A percentile compares a stretch with the other conserved stretches of the same genome.
Conservation (phyloP, 1,139 yeast species). For the Magnusiomyces suaveolens region DNA sequence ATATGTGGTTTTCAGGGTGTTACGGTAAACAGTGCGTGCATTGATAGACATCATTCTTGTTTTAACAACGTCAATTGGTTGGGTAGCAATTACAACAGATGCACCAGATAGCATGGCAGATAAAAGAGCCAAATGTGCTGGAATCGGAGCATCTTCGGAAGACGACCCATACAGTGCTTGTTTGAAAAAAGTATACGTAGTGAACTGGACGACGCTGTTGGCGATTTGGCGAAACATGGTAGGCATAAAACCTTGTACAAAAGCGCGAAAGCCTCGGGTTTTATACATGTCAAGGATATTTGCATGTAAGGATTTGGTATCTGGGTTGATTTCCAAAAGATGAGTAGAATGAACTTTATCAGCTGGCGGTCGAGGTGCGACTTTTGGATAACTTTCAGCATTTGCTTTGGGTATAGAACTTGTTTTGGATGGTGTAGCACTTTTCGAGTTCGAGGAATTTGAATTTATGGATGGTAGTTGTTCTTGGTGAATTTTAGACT, state of each 20-base stretch:
- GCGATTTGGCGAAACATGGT: slow-evolving; percentile 72
- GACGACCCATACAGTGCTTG: slow-evolving; percentile 24
- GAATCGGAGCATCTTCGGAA: slow-evolving; percentile 22
- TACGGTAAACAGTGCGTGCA: slow-evolving; percentile 52
- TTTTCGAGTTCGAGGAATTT: neutral
- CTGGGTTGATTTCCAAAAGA: slow-evolving; percentile 14
- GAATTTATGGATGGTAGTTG: neutral
- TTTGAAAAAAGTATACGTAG: slow-evolving; percentile 68
- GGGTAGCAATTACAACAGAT: slow-evolving; percentile 72
- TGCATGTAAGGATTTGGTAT: slow-evolving; percentile 21
- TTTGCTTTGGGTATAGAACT: slow-evolving; percentile 2
- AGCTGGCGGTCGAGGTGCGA: slow-evolving; percentile 6
- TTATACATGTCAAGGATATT: slow-evolving; percentile 46
- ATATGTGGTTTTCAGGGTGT: slow-evolving; percentile 60
- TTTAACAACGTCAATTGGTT: slow-evolving; percentile 85
- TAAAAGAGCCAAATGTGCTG: slow-evolving; percentile 23
- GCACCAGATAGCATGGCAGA: slow-evolving; percentile 40
- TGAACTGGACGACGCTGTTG: slow-evolving; percentile 73
- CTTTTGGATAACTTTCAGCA: too few species aligned
- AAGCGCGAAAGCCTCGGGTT: slow-evolving; percentile 70
- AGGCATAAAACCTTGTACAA: slow-evolving; percentile 71
- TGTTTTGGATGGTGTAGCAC: neutral
- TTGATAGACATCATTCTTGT: slow-evolving; percentile 77
- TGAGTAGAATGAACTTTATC: neutral
- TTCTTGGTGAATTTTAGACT: neutral